These are phyloP conservation scores for Chytriomyces sp. DNA, from an alignment of 192 early-diverging fungal species.

Conservation along the genomic window DNA sequence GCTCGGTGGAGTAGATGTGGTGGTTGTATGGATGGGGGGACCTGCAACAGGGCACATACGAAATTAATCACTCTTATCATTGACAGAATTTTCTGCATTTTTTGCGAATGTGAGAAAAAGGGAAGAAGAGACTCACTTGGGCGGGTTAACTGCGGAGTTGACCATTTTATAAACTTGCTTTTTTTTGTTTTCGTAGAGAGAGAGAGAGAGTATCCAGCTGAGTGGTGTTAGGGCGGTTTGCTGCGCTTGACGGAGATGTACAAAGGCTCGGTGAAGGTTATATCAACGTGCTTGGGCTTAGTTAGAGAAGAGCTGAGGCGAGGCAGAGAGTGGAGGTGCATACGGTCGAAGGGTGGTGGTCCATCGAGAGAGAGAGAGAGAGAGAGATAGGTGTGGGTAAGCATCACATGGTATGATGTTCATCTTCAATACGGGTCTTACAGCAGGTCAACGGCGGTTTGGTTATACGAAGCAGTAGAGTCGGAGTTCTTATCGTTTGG, in stretches of 20 bases:
- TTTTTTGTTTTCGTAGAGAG: slow-evolving; percentile 16
- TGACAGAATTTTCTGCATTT: not conserved
- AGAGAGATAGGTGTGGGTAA: not conserved
- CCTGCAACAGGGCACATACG: not conserved
- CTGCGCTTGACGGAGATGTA: slow-evolving; percentile 32
- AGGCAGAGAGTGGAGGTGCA: not conserved
- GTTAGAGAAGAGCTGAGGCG: slow-evolving; percentile 9
- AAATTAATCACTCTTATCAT: not conserved
- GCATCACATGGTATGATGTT: too few species aligned
- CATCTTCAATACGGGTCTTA: not conserved
- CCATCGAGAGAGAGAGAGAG: not conserved
- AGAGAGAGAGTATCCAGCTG: slow-evolving; percentile 7
- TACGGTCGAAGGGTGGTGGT: too few species aligned
- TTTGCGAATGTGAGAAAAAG: not conserved
- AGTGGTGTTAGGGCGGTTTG: slow-evolving; percentile 32
- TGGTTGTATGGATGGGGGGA: slow-evolving; percentile 27
- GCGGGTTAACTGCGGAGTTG: slow-evolving; percentile 1
- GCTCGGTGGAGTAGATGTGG: slow-evolving; percentile 3
- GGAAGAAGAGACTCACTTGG: not conserved
- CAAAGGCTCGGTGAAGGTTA: slow-evolving; percentile 33
- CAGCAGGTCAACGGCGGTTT: slow-evolving; percentile 22
- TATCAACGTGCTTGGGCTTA: slow-evolving; percentile 27
- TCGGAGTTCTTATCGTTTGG: slow-evolving; percentile 2
- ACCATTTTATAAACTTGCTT: slow-evolving; percentile 22
- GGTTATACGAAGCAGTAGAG: slow-evolving; percentile 18